Conservation (phyloP, 208 protist species). For the Wallacemonas sp. region DNA sequence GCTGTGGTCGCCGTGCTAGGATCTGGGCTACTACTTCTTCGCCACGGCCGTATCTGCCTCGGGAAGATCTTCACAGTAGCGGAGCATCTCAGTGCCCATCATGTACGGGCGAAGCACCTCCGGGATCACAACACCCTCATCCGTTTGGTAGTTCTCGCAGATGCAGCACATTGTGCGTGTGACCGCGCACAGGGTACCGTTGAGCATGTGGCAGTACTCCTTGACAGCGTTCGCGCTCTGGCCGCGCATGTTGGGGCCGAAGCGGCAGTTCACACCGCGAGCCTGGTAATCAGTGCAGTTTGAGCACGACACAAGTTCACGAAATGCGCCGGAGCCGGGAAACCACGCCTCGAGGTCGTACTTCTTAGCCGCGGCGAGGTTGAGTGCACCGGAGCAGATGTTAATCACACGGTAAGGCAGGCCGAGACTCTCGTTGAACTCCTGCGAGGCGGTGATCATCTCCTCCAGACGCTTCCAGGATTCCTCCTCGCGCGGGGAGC, state of each 20-base stretch:
- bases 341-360: conserved; percentile 99
- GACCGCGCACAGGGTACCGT: conserved; percentile 98
- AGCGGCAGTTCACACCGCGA: conserved; percentile 90
- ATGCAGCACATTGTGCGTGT: conserved; percentile 99
- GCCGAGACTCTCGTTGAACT: conserved; percentile 94
- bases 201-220: conserved; percentile 99
- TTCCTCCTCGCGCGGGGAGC: conserved; percentile 87
- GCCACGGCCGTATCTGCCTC: conserved; percentile 20
- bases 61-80: conserved; percentile 39
- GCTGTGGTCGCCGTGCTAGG: too few relatives aligned
- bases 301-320: conserved; percentile 99
- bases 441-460: conserved; percentile 91
- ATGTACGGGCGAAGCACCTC: conserved; percentile 92
- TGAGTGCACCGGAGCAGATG: conserved; percentile 96
- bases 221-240: conserved; percentile 78
- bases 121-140: conserved; percentile 92
- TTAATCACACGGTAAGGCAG: conserved; percentile 94
- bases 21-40: conserved; percentile 19
- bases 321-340: conserved; percentile 94
- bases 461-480: conserved; percentile 91
- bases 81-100: conserved; percentile 80
- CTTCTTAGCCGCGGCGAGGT: conserved; percentile 99
- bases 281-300: conserved; percentile 99
- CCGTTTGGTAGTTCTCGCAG: conserved; percentile 99
- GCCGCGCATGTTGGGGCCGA: conserved; percentile 79